A percentile compares a stretch with the other conserved stretches of the same genome.
These are phyloP conservation scores for Rhodotorula sp. DNA, from an alignment of 1,284 basidiomycete genomes.

Conservation along the genomic window DNA sequence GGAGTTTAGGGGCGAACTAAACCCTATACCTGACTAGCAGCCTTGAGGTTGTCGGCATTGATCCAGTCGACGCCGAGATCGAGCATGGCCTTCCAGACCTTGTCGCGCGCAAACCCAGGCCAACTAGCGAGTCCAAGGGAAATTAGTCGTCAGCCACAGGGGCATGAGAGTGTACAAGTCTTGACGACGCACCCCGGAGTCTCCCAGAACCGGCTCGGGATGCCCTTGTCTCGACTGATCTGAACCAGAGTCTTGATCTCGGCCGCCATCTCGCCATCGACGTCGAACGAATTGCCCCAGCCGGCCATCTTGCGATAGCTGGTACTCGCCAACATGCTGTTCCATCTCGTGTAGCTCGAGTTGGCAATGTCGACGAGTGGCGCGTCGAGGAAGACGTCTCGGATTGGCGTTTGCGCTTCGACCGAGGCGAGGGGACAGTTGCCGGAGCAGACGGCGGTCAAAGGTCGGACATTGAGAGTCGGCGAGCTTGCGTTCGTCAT, in stretches of 20 bases:
- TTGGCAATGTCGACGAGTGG: constrained; percentile 40
- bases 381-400: constrained; percentile 48
- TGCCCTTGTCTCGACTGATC: constrained; percentile 39
- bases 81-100: constrained; percentile 43
- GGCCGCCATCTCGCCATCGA: constrained; percentile 6
- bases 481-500: background rate
- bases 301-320: constrained; percentile 16
- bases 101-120: constrained; percentile 41
- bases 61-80: constrained; percentile 43
- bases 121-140: constrained; percentile 6
- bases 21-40: constrained; percentile 31
- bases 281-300: constrained; percentile 1
- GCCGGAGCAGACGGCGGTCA: constrained; percentile 48
- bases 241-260: constrained; percentile 30
- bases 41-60: constrained; percentile 47
- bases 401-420: constrained; percentile 30
- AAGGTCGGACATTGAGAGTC: constrained; percentile 40
- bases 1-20: too few relatives aligned
- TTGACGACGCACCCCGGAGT: constrained; percentile 20
- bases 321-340: constrained; percentile 16
- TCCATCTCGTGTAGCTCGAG: constrained; percentile 3
- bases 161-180: too few relatives aligned
- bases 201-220: constrained; percentile 49
- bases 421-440: constrained; percentile 44
- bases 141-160: background rate